Conservation (phyloP, 139 green algal species). For the Gonium pectorale region DNA sequence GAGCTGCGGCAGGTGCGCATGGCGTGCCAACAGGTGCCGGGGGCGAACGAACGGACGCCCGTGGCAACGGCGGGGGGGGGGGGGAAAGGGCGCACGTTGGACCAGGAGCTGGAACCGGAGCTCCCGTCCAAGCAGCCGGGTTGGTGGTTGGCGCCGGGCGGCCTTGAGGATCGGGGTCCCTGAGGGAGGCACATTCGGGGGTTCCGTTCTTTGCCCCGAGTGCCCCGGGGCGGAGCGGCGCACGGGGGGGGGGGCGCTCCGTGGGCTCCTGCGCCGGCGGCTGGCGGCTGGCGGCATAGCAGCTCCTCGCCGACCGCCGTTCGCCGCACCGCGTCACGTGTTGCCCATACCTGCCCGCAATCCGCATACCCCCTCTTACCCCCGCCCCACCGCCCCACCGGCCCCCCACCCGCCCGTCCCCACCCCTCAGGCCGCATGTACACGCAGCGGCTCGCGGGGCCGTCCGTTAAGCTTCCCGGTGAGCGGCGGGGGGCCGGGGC, state of each 20-base stretch:
- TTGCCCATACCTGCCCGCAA: neutral
- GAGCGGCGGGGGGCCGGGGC: neutral
- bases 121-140: no score
- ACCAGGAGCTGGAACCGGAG: neutral
- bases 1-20: neutral
- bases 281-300: no score
- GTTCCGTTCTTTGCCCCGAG: no score
- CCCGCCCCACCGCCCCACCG: neutral
- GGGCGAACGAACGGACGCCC: no score
- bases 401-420: neutral
- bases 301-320: no score
- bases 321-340: neutral
- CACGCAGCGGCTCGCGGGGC: neutral
- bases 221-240: no score
- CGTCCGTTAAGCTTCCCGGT: conserved; percentile 1
- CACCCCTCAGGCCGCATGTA: conserved; percentile 20
- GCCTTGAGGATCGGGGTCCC: no score
- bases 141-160: no score
- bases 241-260: no score
- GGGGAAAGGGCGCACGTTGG: neutral
- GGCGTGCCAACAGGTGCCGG: no score
- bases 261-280: no score
- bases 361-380: neutral
- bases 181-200: no score
- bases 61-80: neutral